Percentiles rank a stretch among this genome's conserved stretches.
phyloP scores from a whole-genome alignment of 1,139 yeast species.

The Kluyveromyces sp. region DNA sequence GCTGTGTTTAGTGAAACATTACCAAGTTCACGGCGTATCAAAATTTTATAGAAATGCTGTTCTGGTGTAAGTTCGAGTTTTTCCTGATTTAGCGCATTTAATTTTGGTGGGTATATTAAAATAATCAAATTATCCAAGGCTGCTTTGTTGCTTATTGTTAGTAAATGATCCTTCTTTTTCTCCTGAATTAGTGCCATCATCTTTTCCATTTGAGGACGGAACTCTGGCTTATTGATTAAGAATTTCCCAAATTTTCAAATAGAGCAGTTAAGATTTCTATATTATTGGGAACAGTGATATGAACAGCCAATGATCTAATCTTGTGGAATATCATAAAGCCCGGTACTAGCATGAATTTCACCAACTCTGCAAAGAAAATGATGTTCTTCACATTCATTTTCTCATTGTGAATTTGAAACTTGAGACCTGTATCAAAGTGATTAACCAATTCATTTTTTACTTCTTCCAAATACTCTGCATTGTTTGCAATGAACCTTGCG shows the following conservation, averaged over 20 bases:
- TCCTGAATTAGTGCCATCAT: constrained; percentile 52
- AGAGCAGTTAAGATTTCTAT: constrained; percentile 59
- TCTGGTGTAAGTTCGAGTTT: constrained; percentile 31
- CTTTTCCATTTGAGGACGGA: constrained; percentile 50
- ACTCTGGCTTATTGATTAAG: constrained; percentile 55
- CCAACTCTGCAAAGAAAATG: constrained; percentile 62
- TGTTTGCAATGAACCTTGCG: constrained; percentile 62
- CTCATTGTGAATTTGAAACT: constrained; percentile 50
- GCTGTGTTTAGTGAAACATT: constrained; percentile 33
- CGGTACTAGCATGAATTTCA: constrained; percentile 73
- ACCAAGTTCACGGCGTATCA: constrained; percentile 48
- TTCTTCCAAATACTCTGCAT: constrained; percentile 42
- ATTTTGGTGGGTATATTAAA: constrained; percentile 54
- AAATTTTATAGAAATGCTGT: constrained; percentile 43
- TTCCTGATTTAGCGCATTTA: constrained; percentile 24
- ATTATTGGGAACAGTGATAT: constrained; percentile 48
- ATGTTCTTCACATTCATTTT: constrained; percentile 50
- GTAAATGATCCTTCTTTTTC: constrained; percentile 42
- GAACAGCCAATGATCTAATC: constrained; percentile 47
- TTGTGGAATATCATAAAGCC: constrained; percentile 64
- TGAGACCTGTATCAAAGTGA: constrained; percentile 51
- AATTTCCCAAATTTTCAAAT: constrained; percentile 66
- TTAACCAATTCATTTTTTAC: constrained; percentile 50
- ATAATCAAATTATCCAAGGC: constrained; percentile 55
- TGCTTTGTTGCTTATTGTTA: constrained; percentile 50